Base-by-base conservation (phyloP, 2,329 filamentous ascomycete species). In the Aspergillus sp. region DNA sequence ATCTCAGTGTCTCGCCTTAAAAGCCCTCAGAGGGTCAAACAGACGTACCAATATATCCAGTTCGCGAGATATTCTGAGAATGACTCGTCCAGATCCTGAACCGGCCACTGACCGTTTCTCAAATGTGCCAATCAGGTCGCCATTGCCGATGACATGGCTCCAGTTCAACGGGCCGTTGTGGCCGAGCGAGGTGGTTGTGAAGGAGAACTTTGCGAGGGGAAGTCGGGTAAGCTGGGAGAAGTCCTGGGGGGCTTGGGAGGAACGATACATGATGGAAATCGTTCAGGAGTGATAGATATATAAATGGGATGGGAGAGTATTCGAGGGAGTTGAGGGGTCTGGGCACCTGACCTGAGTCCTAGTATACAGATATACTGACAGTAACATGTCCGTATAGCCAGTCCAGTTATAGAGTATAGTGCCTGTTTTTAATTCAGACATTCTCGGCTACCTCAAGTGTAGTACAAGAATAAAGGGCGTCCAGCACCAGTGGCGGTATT, bases 161-260 rank as follows among this genome's bases (percentile, higher is more conserved):
- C 64, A 68, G 19, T 49, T 53, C n/a, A 67, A 41, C 4, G 61
- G 60, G 13, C 52, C 58, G 17, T 48, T 52, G 32, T 58, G 54
- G 12, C 56, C 52, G 20, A 51, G 37, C 8, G 57, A 49, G 4
- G 57, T 57, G 4, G 55, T 63, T 11, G 63, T 57, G 41, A 63
- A 58, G 13, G 64, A 68, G 44, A 66, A 68, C 35, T 67, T 67
- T n/a, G 51, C 51, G 10, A 61, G 45, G 6, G 48, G 37, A 16
- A 60, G 37, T 34, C 47, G 49, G 19, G 45, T 41, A 13, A 47
- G 32, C 8, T 43, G 33, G 3, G 39, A 40, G 11, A 14, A 24
- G 5, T 36, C 36, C 5, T 39, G 37, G 13, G 32, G 8, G 4
- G 28, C 33, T 11, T 39, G 42, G n/a, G 34, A 24, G n/a, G 4